A percentile compares a stretch with the other conserved stretches of the same genome.
phyloP scores from a whole-genome alignment of 1,284 basidiomycete species.

The Porodaedalea pini region DNA sequence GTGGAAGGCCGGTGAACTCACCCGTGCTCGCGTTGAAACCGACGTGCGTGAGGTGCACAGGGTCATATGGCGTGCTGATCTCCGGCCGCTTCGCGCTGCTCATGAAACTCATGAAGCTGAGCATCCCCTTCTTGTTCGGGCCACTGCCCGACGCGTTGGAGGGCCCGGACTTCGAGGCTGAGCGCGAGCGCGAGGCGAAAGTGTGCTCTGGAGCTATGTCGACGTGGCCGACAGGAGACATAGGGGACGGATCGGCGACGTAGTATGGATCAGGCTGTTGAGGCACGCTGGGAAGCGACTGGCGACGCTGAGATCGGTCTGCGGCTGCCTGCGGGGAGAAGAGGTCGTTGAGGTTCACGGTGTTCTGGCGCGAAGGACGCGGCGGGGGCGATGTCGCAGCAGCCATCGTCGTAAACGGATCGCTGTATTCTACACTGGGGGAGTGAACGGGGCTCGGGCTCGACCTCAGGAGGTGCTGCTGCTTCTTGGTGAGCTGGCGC shows the following conservation, averaged over 20 bases:
- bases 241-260: conserved; percentile 40
- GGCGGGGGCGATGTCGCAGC: conserved; percentile 50
- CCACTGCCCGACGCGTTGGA: conserved; percentile 35
- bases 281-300: conserved; percentile 35
- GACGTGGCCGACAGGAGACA: conserved; percentile 30
- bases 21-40: conserved; percentile 99
- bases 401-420: conserved; percentile 16
- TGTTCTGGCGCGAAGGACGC: conserved; percentile 77
- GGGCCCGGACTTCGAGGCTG: conserved; percentile 58
- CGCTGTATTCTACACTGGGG: neutral
- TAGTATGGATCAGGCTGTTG: conserved; percentile 42
- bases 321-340: conserved; percentile 35
- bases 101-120: conserved; percentile 78
- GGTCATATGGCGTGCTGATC: conserved; percentile 98
- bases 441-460: neutral
- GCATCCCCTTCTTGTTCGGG: conserved; percentile 59
- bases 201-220: conserved; percentile 26
- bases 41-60: conserved; percentile 99
- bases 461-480: neutral
- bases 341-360: conserved; percentile 71
- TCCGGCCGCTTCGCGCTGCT: conserved; percentile 80
- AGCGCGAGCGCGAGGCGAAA: conserved; percentile 33
- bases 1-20: conserved; percentile 95
- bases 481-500: conserved; percentile 7
- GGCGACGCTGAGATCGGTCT: conserved; percentile 43